phyloP scores from a whole-genome alignment of 768 basidiomycete species.

The Gloeopeniophorella convolvens region DNA sequence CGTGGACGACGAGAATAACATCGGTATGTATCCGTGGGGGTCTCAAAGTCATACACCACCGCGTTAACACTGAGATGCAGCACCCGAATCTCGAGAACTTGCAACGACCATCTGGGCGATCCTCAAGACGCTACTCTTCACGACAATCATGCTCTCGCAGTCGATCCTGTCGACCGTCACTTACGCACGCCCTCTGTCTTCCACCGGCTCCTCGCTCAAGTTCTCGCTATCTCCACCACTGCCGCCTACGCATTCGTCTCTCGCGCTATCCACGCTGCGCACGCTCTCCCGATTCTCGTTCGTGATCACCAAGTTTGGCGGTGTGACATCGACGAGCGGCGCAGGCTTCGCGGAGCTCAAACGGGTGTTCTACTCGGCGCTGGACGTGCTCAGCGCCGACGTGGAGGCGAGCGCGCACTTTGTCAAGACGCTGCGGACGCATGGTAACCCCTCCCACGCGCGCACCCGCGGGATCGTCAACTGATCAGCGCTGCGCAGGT shows the following conservation, averaged over 20 bases:
- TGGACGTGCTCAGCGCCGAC: constrained; percentile 59
- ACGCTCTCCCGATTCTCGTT: constrained; percentile 66
- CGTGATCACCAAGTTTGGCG: constrained; percentile 75
- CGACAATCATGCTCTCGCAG: constrained; percentile 62
- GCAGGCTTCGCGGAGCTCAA: constrained; percentile 67
- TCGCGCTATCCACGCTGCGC: constrained; percentile 50
- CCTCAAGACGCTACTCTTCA: constrained; percentile 74
- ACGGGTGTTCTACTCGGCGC: constrained; percentile 65
- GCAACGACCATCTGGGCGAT: constrained; percentile 54
- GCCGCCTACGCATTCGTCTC: constrained; percentile 33
- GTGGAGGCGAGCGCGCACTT: constrained; percentile 33
- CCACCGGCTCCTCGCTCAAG: neutral
- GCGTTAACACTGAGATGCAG: constrained; percentile 26
- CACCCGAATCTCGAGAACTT: constrained; percentile 38
- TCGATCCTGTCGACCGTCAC: constrained; percentile 49
- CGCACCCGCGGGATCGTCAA: neutral
- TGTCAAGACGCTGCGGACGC: constrained; percentile 30
- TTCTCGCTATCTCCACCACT: neutral
- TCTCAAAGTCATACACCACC: neutral
- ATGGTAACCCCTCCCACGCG: neutral
- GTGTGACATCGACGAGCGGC: constrained; percentile 46
- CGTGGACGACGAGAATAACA: constrained; percentile 24
- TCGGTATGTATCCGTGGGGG: constrained; percentile 23
- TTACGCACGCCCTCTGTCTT: constrained; percentile 29
- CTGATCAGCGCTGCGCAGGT: neutral